Evolutionary conservation across 768 basidiomycete genomes (phyloP), one percentile per base, ranked within the genome.

Genomic region (Podaxis rugospora): DNA sequence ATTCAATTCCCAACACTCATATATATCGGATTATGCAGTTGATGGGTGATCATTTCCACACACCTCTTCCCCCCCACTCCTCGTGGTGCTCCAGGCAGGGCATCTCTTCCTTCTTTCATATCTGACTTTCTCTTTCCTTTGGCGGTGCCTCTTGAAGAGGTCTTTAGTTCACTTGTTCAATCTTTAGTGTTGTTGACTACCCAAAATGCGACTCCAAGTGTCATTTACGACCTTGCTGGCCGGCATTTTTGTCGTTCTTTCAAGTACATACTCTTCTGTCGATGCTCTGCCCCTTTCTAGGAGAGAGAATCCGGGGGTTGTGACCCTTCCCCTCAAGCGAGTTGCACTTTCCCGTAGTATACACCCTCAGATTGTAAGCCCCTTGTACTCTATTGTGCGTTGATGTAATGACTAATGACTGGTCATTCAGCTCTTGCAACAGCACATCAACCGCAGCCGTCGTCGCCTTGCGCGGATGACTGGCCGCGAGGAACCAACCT

Each of bases 381-480:
- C 36, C 16, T 40, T 57, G 25, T 40, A 27, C 58, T 40, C 32
- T 42, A 47, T 7, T 39, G 42, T 28, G 39, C 28, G 28, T 2
- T 27, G 36, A 35, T 28, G 37, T 9, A n/a, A 16, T n/a, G 23
- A 27, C 44, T n/a, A 18, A 27, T 49, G n/a, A 67, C 36, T 55
- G 65, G 23, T 54, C 59, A 25, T 68, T 35, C 63, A 88, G 86
- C 66, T 81, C 54, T 72, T 86, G 54, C 86, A 87, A 67, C 86
- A 83, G 69, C 80, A 85, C 67, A 79, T 83, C 46, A 87, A 85
- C 65, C 82, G 78, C 47, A 78, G 76, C 40, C 70, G 79, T 49
- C 76, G 72, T 56, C 86, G 88, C 40, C 76, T 83, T 36, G 82
- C 84, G 13, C 76, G 74, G 42, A 86, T 88, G 82, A 82, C 79